Percentiles rank a stretch among this genome's conserved stretches.
phyloP scores from a whole-genome alignment of 148 eudicot species.

The Rhododendron ferrugineum region DNA sequence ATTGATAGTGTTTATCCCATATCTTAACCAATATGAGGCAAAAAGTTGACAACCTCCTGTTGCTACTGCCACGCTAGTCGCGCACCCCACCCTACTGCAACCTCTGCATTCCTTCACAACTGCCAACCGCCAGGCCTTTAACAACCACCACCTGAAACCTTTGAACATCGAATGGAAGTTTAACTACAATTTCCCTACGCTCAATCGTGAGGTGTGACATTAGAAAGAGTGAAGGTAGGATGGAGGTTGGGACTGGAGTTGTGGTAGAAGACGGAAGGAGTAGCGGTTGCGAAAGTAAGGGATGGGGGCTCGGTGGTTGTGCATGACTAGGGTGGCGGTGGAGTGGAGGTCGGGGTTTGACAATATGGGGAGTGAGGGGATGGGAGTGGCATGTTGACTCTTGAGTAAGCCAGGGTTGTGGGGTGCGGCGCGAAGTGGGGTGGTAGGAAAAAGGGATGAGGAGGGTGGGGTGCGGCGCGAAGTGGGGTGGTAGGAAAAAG shows the following conservation, averaged over 20 bases:
- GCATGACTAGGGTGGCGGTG: not conserved
- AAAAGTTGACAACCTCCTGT: not conserved
- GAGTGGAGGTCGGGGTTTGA: not conserved
- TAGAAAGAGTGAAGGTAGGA: not conserved
- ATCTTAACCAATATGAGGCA: not conserved
- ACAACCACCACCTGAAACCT: not conserved
- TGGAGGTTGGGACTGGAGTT: not conserved
- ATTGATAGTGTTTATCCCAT: not conserved
- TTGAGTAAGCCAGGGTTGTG: too few relatives aligned
- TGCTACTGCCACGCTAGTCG: not conserved
- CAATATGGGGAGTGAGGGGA: not conserved
- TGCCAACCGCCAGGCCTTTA: not conserved
- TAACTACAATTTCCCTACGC: not conserved
- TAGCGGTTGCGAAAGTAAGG: not conserved
- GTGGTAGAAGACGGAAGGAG: not conserved
- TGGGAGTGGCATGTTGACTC: too few relatives aligned
- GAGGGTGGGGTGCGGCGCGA: too few relatives aligned
- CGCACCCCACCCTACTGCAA: not conserved
- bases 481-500: too few relatives aligned
- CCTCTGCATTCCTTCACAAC: not conserved
- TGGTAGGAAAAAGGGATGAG: too few relatives aligned
- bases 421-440: too few relatives aligned
- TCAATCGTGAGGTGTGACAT: not conserved
- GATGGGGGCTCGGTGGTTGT: not conserved
- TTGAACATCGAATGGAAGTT: not conserved